Evolutionary conservation across 1,139 yeast genomes (phyloP), one percentile per base, ranked within the genome.

Genomic region (Yamadazyma triangularis): DNA sequence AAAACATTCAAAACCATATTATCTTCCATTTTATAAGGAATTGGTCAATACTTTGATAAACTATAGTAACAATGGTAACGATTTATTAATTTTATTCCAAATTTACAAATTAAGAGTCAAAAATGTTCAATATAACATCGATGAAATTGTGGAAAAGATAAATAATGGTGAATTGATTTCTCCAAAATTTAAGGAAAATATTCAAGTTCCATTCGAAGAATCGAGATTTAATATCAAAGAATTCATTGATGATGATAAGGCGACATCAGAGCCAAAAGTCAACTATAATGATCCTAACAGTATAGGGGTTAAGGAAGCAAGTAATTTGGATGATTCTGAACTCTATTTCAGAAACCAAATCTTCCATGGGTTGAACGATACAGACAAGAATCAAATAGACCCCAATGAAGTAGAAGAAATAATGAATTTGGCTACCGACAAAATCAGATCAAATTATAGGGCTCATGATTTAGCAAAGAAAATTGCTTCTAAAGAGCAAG

Each of bases 161-260:
- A 10, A 13, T 18, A 20, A 18, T 13, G 20, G 11, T 15, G 12
- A 15, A 4, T 12, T 4, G 24, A 29, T 18, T 18, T 9, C 20
- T 7, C 20, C 20, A 18, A 9, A 18, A 4, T 15, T 23, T n/a
- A 39, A 31, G 19, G 27, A 30, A 23, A 31, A 39, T 11, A 26
- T 38, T 24, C 38, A 41, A 26, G 45, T 40, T 13, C 46, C 48
- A 4, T 27, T 38, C 13, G 30, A 33, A 9, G 20, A 18, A 18
- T 18, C 20, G 28, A 47, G 46, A 20, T 57, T 58, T 33, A 47
- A 48, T 30, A 51, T 58, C 38, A 36, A 42, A 14, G 60, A 56
- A 12, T 57, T 56, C 32, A 27, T 26, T 23, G 16, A 23, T 3
- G 11, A n/a, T 9, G 26, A 7, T 8, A n/a, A n/a, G 2, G 13